phyloP scores from a whole-genome alignment of 1,284 basidiomycete genomes.

The Puccinia horiana region DNA sequence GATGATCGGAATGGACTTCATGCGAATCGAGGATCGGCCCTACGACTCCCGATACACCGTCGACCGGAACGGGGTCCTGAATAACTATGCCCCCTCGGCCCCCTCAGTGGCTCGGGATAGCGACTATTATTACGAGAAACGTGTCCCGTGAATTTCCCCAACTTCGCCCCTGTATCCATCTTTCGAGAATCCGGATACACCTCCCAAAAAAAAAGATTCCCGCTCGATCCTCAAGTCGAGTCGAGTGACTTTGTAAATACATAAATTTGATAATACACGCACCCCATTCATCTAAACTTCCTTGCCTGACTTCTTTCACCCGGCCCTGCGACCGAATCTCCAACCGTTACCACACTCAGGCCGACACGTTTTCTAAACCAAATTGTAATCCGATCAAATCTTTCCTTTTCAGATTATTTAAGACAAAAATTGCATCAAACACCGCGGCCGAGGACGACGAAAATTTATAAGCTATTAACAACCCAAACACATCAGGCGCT shows the following conservation, averaged over 20 bases:
- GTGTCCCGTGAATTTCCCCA: neutral
- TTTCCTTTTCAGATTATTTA: neutral
- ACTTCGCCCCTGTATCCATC: neutral
- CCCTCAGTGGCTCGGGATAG: neutral
- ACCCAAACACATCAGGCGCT: neutral
- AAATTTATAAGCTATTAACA: neutral
- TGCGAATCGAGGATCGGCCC: constrained; percentile 28
- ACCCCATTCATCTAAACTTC: too few relatives aligned
- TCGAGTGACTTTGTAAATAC: too few relatives aligned
- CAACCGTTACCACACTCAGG: too few relatives aligned
- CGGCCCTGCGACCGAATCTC: too few relatives aligned
- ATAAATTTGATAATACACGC: too few relatives aligned
- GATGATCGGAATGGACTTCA: constrained; percentile 12
- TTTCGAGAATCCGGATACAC: neutral
- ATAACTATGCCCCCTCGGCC: constrained; percentile 1
- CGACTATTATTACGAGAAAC: constrained; percentile 21
- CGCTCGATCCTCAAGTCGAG: too few relatives aligned
- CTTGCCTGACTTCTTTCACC: too few relatives aligned
- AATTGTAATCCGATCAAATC: neutral
- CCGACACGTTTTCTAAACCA: too few relatives aligned
- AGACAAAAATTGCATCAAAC: neutral
- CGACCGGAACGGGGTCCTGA: constrained; percentile 18
- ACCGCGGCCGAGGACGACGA: neutral
- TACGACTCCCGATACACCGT: constrained; percentile 28
- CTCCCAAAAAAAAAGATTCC: too few relatives aligned